Base-by-base conservation (phyloP, 2,329 filamentous ascomycete genomes). In the Aspergillus costaricaensis region DNA sequence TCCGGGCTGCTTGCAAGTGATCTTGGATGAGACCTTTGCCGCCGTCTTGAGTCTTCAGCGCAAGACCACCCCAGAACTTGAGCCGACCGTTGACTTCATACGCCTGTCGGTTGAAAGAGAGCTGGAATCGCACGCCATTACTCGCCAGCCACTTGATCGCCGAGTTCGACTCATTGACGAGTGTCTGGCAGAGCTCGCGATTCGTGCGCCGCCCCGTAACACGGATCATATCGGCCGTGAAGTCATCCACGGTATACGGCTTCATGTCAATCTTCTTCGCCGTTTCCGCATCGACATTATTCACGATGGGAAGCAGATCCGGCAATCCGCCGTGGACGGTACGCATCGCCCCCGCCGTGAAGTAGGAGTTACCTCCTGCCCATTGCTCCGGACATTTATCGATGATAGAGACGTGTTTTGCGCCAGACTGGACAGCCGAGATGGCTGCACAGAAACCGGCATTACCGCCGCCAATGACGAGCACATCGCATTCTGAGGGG, bases 11-110 rank as follows among this genome's bases (percentile, higher is more conserved):
- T 2, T 68, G 67, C 25, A 72, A 71, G 62, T 85, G 77, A 61
- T 85, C 80, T 23, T 78, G 69, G 3, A 87, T 80, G 5, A 89
- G 73, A 0, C 86, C 84, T 65, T 86, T 86, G 0, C 86, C 86
- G 1, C 85, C 85, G 62, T 86, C 82, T 54, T 84, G 68, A 0
- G 83, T 86, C 67, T 82, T 86, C 36, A 89, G 72, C n/a, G 78
- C 79, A 69, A 90, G 73, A 0, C 87, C 87, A 10, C 88, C 88
- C 87, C 87, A 90, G 70, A 90, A 90, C 67, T 85, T 86, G 68
- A 81, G 81, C 30, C 82, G 76, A 0, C 84, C 85, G 54, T 85
- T 77, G n/a, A 88, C 81, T 59, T 86, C 78, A 69, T 88, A 90
- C 0, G 88, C 85, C 68, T 91, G 87, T 2, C 88, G 79, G 60